Evolutionary conservation across 2,329 filamentous ascomycete species (phyloP), one percentile per base, ranked within the genome.

Genomic region (Cytospora chrysosperma): DNA sequence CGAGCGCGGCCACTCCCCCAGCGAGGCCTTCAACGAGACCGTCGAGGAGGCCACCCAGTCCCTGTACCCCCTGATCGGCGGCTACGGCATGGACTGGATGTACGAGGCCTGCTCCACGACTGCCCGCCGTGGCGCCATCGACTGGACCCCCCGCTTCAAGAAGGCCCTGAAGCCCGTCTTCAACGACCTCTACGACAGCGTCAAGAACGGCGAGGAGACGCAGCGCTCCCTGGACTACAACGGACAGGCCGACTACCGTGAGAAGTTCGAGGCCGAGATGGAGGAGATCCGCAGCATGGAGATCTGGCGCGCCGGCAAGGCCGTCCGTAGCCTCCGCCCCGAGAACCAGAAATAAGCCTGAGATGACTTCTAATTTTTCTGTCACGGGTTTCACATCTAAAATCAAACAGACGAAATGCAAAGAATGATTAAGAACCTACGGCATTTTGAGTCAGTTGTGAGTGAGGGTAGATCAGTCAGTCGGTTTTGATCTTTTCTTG

Each of bases 41-140:
- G 95, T 99, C 71, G 95, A 99, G 87, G 95, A 99, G 87, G 95
- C 95, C 70, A 99, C 95, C 59, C 95, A 99, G 87, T 92, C 88
- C 71, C 85, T 99, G 76, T 99, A 99, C 87, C 95, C 95, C 69
- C 86, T 99, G 76, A 99, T 99, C 75, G 95, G 94, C 76, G 88
- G 87, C 81, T 91, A 98, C 82, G 95, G 95, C 76, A 98, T 99
- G 95, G 95, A 99, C 86, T 99, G 96, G 93, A 99, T 99, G 95
- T 99, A 96, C 85, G 93, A 94, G 78, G 95, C 95, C 71, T 99
- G 95, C 91, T 98, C 94, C 69, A 99, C 95, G 77, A 99, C 95
- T 65, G 95, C 95, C 76, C 92, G 95, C 76, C 93, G 95, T 77
- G 95, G 95, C 81, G 95, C 95, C 82, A 96, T 99, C 77, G 95